Percentiles rank a stretch among this genome's conserved stretches.
Evolutionary conservation across 441 rosid genomes (phyloP).

Genomic region (Corymbia citriodora): DNA sequence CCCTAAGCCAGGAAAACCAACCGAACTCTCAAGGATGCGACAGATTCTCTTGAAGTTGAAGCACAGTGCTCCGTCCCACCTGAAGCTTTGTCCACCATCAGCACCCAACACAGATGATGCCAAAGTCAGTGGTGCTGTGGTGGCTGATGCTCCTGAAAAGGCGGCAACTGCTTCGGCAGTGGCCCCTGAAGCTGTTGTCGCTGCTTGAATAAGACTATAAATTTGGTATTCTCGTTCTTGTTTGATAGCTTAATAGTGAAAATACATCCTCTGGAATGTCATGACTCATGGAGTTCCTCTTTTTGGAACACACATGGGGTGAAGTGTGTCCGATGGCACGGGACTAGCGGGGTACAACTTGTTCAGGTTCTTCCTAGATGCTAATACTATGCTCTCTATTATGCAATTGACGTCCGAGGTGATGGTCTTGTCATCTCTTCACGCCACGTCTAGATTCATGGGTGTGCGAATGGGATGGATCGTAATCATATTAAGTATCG

Average conservation of each 20-base stretch:
- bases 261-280: not conserved
- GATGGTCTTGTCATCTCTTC: not conserved
- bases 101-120: slow-evolving; percentile 32
- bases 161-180: slow-evolving; percentile 7
- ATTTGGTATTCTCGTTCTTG: not conserved
- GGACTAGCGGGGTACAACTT: not conserved
- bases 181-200: slow-evolving; percentile 35
- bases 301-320: not conserved
- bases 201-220: slow-evolving; percentile 24
- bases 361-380: not conserved
- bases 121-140: slow-evolving; percentile 13
- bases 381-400: not conserved
- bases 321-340: not conserved
- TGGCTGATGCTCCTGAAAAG: slow-evolving; percentile 2
- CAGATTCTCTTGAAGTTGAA: slow-evolving; percentile 71
- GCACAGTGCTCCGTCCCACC: slow-evolving; percentile 67
- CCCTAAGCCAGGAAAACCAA: slow-evolving; percentile 89
- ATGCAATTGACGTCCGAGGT: not conserved
- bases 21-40: slow-evolving; percentile 79
- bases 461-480: no score
- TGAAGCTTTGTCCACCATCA: slow-evolving; percentile 48
- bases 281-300: not conserved
- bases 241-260: not conserved
- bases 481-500: no score
- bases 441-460: not conserved